Evolutionary conservation across 495 filamentous ascomycete species (phyloP), one percentile per base, ranked within the genome.

Genomic region (Parachaetomium inaequale): DNA sequence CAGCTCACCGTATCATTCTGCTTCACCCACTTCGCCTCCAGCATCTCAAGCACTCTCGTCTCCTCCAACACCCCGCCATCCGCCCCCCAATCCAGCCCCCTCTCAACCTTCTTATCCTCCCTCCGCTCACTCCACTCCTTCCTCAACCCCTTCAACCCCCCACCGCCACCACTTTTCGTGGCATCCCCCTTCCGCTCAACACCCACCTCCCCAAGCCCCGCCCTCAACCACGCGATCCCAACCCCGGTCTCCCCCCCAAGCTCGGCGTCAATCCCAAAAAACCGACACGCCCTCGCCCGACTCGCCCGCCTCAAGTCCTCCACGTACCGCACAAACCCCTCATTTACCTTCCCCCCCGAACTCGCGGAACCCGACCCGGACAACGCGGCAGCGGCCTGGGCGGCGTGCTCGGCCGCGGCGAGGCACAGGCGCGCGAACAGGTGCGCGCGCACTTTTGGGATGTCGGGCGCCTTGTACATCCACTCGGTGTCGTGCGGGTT

Each of bases 1-100:
- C n/a, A n/a, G 82, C 88, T 76, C 71, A 96, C 90, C 15, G 89
- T 95, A 76, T 96, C 91, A 72, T 98, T 98, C 76, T 90, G 85
- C 75, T 91, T 91, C 32, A 81, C 82, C 94, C 94, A 98, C 72
- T 96, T 96, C 51, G 78, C 80, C 70, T 96, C 88, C 57, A 98
- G 73, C 86, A 90, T 91, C 64, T 93, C 87, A 62, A 96, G 79
- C 1, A 96, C 89, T 51, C 90, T 79, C n/a, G 81, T 83, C 74
- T 98, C 94, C 69, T 97, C 94, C 21, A 88, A 72, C 63, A 81
- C 84, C 0, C 94, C 94, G 0, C 88, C 94, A 76, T 96, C 91
- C 51, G 87, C 79, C 0, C 93, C 93, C 82, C 92, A 91, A 50
- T 85, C 82, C 34, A 82, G 70, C 19, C 85, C 86, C 66, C 81